Conservation (phyloP, 805 yeast species). For the Starmerella davenportii region DNA sequence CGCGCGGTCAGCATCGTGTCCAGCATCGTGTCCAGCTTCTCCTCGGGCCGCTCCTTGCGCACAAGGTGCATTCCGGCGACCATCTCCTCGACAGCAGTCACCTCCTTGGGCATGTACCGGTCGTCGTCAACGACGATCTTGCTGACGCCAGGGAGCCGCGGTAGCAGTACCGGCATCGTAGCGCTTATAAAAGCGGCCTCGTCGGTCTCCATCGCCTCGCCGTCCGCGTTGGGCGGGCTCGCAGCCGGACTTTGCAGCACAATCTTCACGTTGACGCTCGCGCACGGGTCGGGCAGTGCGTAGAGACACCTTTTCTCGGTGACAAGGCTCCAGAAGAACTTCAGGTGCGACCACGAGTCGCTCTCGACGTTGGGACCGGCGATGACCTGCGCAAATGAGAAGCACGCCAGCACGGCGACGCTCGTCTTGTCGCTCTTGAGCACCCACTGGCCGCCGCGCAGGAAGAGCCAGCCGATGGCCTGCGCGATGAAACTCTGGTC, state of each 20-base stretch:
- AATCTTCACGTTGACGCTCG: constrained; percentile 31
- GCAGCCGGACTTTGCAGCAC: constrained; percentile 9
- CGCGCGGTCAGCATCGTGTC: neutral
- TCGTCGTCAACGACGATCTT: constrained; percentile 3
- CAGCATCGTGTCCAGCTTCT: constrained; percentile 3
- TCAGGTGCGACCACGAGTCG: constrained; percentile 58
- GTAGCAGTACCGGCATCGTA: constrained; percentile 7
- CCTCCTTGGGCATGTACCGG: neutral
- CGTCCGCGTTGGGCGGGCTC: neutral
- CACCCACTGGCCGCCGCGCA: constrained; percentile 88
- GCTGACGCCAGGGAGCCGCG: constrained; percentile 3
- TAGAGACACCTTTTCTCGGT: constrained; percentile 69
- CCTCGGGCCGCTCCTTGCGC: neutral
- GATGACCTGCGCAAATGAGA: constrained; percentile 27
- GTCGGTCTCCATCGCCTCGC: neutral
- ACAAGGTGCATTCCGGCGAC: constrained; percentile 2
- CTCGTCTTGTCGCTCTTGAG: constrained; percentile 45
- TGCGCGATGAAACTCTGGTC: constrained; percentile 59
- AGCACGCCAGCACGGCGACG: constrained; percentile 42
- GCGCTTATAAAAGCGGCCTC: neutral
- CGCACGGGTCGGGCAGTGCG: constrained; percentile 48
- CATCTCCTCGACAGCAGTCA: neutral
- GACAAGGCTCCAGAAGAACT: constrained; percentile 82
- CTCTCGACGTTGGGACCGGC: constrained; percentile 16
- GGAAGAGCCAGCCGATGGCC: constrained; percentile 70